These are phyloP conservation scores for Raddia distichophylla DNA, from an alignment of 176 grass and related monocot species.

Conservation along the genomic window DNA sequence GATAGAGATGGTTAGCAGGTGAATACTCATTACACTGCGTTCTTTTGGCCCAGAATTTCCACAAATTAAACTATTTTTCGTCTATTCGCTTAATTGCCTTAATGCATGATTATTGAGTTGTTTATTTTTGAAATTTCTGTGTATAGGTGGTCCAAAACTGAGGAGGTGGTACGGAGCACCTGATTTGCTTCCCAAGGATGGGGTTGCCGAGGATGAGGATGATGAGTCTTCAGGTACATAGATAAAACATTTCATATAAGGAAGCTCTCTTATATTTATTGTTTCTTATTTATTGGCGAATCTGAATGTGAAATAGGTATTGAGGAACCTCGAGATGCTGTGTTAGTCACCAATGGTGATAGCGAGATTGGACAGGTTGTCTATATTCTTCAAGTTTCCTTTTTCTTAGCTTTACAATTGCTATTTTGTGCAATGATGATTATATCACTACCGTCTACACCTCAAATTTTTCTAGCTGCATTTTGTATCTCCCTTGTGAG, in stretches of 20 bases:
- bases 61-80: neutral
- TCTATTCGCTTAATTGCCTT: neutral
- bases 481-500: neutral
- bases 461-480: neutral
- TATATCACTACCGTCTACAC: neutral
- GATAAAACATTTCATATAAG: neutral
- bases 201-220: constrained; percentile 49
- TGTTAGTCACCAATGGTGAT: constrained; percentile 79
- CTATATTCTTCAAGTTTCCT: neutral
- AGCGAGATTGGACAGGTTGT: constrained; percentile 88
- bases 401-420: constrained; percentile 6
- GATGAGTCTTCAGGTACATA: constrained; percentile 73
- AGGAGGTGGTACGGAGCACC: constrained; percentile 95
- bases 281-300: constrained; percentile 45
- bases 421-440: neutral
- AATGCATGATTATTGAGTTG: neutral
- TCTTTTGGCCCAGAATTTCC: neutral
- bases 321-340: constrained; percentile 66
- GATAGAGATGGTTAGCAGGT: neutral
- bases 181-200: constrained; percentile 80
- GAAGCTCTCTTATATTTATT: constrained; percentile 5
- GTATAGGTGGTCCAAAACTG: constrained; percentile 91
- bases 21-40: neutral
- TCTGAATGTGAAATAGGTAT: constrained; percentile 55
- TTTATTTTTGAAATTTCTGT: constrained; percentile 28